Percentiles rank a stretch among this genome's conserved stretches.
These are phyloP conservation scores for Carpinus viminea DNA, from an alignment of 306 rosid genomes.

Conservation along the genomic window DNA sequence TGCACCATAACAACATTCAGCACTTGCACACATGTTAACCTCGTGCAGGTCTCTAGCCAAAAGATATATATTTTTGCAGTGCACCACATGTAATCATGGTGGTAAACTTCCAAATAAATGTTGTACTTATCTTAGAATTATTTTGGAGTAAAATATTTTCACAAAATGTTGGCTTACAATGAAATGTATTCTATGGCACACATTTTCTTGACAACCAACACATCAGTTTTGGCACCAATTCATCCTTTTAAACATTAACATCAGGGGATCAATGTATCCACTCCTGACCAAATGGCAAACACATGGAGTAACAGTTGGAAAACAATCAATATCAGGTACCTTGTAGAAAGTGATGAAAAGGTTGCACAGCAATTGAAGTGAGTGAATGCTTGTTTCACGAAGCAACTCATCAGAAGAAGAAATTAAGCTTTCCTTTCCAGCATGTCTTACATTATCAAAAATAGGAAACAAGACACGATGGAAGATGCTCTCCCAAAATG, in stretches of 20 bases:
- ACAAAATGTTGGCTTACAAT: background rate
- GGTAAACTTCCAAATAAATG: too few relatives aligned
- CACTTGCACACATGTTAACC: background rate
- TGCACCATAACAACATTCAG: background rate
- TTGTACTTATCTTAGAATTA: background rate
- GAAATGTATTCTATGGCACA: background rate
- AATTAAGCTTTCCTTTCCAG: constrained; percentile 73
- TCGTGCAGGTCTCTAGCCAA: background rate
- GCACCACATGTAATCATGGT: too few relatives aligned
- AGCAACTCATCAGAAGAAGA: constrained; percentile 82
- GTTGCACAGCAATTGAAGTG: constrained; percentile 97
- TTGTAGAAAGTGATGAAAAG: constrained; percentile 96
- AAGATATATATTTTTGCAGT: too few relatives aligned
- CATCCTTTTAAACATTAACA: constrained; percentile 9
- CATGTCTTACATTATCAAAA: constrained; percentile 95
- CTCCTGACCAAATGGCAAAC: constrained; percentile 14
- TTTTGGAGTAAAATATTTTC: background rate
- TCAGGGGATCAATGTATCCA: constrained; percentile 10
- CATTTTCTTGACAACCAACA: background rate
- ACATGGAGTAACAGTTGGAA: constrained; percentile 3
- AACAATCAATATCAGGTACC: constrained; percentile 48
- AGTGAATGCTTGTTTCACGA: constrained; percentile 94
- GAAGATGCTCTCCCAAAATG: constrained; percentile 98
- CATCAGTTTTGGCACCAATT: background rate
- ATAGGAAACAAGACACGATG: constrained; percentile 98